phyloP scores from a whole-genome alignment of 768 basidiomycete genomes.

The Pulveroboletus sp. region DNA sequence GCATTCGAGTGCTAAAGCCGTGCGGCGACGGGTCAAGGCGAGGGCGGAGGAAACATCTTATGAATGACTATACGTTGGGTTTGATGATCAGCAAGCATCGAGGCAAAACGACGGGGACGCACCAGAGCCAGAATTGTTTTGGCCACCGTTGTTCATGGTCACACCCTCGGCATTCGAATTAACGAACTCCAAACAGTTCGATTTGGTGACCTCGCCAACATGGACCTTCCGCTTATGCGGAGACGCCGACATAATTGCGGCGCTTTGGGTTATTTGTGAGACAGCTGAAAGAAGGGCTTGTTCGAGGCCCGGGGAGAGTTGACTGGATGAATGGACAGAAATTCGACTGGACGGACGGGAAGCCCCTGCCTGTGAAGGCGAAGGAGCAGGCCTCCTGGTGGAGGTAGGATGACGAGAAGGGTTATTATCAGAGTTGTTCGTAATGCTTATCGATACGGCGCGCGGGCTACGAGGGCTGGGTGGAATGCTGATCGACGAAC shows the following conservation, averaged over 20 bases:
- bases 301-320: too few relatives aligned
- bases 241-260: neutral
- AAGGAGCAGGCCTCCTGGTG: conserved; percentile 4
- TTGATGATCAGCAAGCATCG: neutral
- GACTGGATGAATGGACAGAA: neutral
- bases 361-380: conserved; percentile 1
- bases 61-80: conserved; percentile 10
- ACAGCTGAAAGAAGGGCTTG: too few relatives aligned
- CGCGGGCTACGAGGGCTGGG: neutral
- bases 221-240: neutral
- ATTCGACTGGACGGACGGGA: neutral
- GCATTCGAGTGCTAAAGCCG: too few relatives aligned
- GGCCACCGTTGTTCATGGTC: conserved; percentile 10
- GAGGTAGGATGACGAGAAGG: neutral
- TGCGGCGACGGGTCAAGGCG: neutral
- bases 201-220: neutral
- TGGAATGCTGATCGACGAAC: neutral
- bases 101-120: neutral
- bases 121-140: conserved; percentile 10
- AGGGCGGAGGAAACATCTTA: neutral
- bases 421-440: neutral
- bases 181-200: neutral
- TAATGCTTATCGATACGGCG: neutral
- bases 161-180: neutral
- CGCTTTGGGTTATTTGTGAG: too few relatives aligned